These are phyloP conservation scores for Scheffersomyces lignosus DNA, from an alignment of 805 yeast species.

Conservation along the genomic window DNA sequence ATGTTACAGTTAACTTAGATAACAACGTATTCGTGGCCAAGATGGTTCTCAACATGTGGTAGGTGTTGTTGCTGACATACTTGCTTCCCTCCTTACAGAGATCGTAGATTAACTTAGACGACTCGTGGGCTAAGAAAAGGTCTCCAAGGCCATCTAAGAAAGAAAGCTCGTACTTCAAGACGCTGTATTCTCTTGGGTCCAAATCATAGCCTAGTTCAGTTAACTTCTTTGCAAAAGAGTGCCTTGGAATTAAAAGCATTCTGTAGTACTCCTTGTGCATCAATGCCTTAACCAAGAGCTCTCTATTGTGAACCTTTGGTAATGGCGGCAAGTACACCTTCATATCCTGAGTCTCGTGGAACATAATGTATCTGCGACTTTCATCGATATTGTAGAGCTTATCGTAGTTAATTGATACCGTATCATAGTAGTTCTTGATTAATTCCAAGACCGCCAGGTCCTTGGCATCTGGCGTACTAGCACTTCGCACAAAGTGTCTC, in stretches of 20 bases:
- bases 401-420: conserved; percentile 22
- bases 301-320: conserved; percentile 30
- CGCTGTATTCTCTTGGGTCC: conserved; percentile 17
- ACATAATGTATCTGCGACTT: conserved; percentile 13
- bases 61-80: conserved; percentile 15
- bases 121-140: conserved; percentile 37
- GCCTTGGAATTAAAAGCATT: conserved; percentile 26
- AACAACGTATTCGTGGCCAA: conserved; percentile 40
- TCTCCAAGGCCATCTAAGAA: conserved; percentile 45
- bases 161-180: conserved; percentile 35
- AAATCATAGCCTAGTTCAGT: conserved; percentile 16
- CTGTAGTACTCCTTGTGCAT: conserved; percentile 39
- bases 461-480: conserved; percentile 4
- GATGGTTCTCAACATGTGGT: conserved; percentile 29
- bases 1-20: conserved; percentile 34
- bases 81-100: conserved; percentile 15
- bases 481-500: conserved; percentile 6
- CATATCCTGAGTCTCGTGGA: conserved; percentile 23
- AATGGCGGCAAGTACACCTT: conserved; percentile 32
- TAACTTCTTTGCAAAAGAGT: conserved; percentile 24
- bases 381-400: conserved; percentile 18
- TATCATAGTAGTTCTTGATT: conserved; percentile 23
- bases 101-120: conserved; percentile 33
- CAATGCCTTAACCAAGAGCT: conserved; percentile 32
- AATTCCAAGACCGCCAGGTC: conserved; percentile 16